Percentiles rank a stretch among this genome's conserved stretches.
Evolutionary conservation across 805 yeast species (phyloP).

Genomic region (Candida wancherniae): DNA sequence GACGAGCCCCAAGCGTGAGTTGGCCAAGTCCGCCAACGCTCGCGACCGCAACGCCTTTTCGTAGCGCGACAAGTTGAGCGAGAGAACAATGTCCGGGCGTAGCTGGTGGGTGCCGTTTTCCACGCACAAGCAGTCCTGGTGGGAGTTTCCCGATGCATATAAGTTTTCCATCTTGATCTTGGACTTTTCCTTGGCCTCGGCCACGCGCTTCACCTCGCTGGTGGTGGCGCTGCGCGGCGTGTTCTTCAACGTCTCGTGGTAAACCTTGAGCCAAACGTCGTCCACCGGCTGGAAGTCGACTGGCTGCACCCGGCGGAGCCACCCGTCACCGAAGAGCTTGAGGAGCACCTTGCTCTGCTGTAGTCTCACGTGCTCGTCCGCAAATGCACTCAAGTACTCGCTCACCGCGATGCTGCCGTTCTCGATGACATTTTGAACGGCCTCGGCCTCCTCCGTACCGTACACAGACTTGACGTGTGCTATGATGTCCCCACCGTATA

Average conservation of each 20-base stretch:
- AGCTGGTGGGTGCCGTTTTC: conserved; percentile 40
- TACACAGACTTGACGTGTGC: conserved; percentile 44
- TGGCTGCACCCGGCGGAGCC: conserved; percentile 31
- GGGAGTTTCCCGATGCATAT: conserved; percentile 26
- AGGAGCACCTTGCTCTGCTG: conserved; percentile 24
- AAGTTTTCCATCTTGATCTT: conserved; percentile 32
- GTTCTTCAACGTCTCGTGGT: conserved; percentile 30
- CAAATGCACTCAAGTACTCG: conserved; percentile 36
- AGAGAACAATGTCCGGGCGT: conserved; percentile 46
- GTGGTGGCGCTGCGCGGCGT: conserved; percentile 35
- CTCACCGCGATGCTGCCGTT: conserved; percentile 60
- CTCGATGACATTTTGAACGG: conserved; percentile 64
- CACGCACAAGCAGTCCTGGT: conserved; percentile 23
- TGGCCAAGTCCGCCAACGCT: conserved; percentile 59
- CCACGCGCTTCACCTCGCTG: conserved; percentile 39
- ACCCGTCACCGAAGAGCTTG: conserved; percentile 30
- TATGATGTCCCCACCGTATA: conserved; percentile 77
- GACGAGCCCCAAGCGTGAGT: conserved; percentile 64
- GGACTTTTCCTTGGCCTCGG: conserved; percentile 59
- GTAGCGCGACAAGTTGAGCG: conserved; percentile 62
- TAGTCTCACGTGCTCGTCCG: conserved; percentile 17
- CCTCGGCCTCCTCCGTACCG: conserved; percentile 47
- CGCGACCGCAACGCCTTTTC: conserved; percentile 60
- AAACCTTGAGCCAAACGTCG: conserved; percentile 36
- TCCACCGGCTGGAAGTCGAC: conserved; percentile 31